These are phyloP conservation scores for Phytophthora quininea DNA, from an alignment of 352 stramenopile genomes.

Conservation along the genomic window DNA sequence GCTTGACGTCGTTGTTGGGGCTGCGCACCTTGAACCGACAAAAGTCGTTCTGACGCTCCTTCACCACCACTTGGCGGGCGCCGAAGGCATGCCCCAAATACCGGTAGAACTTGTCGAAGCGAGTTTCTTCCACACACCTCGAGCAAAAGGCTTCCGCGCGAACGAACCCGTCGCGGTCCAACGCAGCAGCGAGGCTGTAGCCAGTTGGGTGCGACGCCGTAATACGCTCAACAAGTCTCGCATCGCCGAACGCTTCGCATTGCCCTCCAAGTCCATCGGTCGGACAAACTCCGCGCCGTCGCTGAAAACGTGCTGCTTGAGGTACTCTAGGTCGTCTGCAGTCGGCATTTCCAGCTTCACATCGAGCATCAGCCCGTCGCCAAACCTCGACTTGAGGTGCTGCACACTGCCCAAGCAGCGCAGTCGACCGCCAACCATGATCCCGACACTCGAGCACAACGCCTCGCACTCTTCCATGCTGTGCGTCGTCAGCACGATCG, in stretches of 20 bases:
- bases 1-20: slow-evolving; percentile 32
- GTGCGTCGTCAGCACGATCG: slow-evolving; percentile 86
- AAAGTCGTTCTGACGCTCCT: slow-evolving; percentile 66
- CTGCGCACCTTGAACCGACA: slow-evolving; percentile 66
- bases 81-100: slow-evolving; percentile 42
- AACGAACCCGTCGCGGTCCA: slow-evolving; percentile 49
- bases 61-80: slow-evolving; percentile 12
- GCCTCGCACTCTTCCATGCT: slow-evolving; percentile 83
- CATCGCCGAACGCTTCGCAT: slow-evolving; percentile 55
- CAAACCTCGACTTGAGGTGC: slow-evolving; percentile 95
- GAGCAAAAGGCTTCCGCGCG: slow-evolving; percentile 46
- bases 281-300: slow-evolving; percentile 35
- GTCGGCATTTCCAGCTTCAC: slow-evolving; percentile 40
- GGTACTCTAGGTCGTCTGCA: slow-evolving; percentile 30
- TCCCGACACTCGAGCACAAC: slow-evolving; percentile 85
- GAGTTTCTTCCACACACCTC: slow-evolving; percentile 65
- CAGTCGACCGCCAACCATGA: slow-evolving; percentile 83
- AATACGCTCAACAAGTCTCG: slow-evolving; percentile 38
- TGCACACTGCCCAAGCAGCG: slow-evolving; percentile 78
- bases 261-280: slow-evolving; percentile 25
- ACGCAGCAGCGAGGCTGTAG: slow-evolving; percentile 52
- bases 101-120: slow-evolving; percentile 36
- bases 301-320: slow-evolving; percentile 22
- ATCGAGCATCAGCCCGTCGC: slow-evolving; percentile 91
- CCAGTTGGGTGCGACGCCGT: slow-evolving; percentile 52